phyloP scores from a whole-genome alignment of 208 protist species.

The Trypanosoma vivax region DNA sequence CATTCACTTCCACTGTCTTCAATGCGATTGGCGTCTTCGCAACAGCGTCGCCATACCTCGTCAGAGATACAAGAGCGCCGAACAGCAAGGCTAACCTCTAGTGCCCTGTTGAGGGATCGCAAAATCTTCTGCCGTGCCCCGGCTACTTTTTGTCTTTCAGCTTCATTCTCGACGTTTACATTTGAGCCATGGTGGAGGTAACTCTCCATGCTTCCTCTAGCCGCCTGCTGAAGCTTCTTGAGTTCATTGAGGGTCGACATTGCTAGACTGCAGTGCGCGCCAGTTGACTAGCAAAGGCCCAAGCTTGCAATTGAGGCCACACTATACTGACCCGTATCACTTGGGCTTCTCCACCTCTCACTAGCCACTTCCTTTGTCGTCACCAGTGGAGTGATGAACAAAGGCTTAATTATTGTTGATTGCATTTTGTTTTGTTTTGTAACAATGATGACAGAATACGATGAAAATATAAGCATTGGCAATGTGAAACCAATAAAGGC shows the following conservation, averaged over 20 bases:
- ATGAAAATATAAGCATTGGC: too few relatives aligned
- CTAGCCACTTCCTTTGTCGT: too few relatives aligned
- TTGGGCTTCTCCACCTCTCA: too few relatives aligned
- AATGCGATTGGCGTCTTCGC: background rate
- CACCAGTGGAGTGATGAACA: too few relatives aligned
- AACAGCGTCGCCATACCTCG: background rate
- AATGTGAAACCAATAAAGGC: too few relatives aligned
- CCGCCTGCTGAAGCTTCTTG: conserved; percentile 6
- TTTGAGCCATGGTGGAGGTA: background rate
- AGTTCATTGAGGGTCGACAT: background rate
- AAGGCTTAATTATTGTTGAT: too few relatives aligned
- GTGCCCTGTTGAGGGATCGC: background rate
- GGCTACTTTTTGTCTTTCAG: background rate
- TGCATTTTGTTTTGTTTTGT: too few relatives aligned
- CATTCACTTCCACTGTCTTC: background rate
- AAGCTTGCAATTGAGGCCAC: too few relatives aligned
- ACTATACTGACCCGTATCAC: too few relatives aligned
- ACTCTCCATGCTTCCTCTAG: background rate
- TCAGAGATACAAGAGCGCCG: background rate
- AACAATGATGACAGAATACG: too few relatives aligned
- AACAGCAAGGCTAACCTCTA: background rate
- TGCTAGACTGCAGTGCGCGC: too few relatives aligned
- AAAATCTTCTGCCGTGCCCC: background rate
- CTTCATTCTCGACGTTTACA: background rate
- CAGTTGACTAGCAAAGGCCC: too few relatives aligned